phyloP scores from a whole-genome alignment of 768 basidiomycete species.

The Lanmaoa pseudosensibilis region DNA sequence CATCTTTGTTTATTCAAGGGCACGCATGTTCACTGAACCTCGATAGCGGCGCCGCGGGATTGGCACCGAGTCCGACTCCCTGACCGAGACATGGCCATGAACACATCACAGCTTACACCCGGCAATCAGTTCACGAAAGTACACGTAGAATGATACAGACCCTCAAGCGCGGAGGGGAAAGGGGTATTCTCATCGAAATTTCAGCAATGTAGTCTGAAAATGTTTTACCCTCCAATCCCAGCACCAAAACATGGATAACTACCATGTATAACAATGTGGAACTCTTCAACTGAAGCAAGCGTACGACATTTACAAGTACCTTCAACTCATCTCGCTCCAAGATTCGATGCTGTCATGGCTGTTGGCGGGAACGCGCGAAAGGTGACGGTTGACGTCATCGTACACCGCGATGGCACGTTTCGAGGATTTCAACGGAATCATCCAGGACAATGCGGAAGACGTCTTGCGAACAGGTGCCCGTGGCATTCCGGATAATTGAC shows the following conservation, averaged over 20 bases:
- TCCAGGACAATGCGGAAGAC: constrained; percentile 31
- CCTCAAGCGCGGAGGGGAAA: not conserved
- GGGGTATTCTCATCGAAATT: not conserved
- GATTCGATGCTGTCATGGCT: constrained; percentile 40
- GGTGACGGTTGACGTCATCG: constrained; percentile 6
- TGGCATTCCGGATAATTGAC: constrained; percentile 9
- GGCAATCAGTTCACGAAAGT: not conserved
- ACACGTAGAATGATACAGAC: not conserved
- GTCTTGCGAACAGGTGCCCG: constrained; percentile 17
- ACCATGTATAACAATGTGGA: constrained; percentile 17
- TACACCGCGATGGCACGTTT: not conserved
- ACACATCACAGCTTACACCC: not conserved
- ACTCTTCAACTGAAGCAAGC: constrained; percentile 7
- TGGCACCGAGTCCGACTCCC: not conserved
- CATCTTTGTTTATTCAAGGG: too few relatives aligned
- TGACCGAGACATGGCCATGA: not conserved
- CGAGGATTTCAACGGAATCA: constrained; percentile 19
- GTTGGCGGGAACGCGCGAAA: constrained; percentile 8
- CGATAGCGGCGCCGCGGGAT: not conserved
- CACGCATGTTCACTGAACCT: not conserved
- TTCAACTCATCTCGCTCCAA: constrained; percentile 28
- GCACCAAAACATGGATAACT: not conserved
- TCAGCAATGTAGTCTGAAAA: not conserved
- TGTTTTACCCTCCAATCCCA: not conserved
- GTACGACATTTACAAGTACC: not conserved